These are phyloP conservation scores for Misopates orontium DNA, from an alignment of 257 asterid genomes.

Conservation along the genomic window DNA sequence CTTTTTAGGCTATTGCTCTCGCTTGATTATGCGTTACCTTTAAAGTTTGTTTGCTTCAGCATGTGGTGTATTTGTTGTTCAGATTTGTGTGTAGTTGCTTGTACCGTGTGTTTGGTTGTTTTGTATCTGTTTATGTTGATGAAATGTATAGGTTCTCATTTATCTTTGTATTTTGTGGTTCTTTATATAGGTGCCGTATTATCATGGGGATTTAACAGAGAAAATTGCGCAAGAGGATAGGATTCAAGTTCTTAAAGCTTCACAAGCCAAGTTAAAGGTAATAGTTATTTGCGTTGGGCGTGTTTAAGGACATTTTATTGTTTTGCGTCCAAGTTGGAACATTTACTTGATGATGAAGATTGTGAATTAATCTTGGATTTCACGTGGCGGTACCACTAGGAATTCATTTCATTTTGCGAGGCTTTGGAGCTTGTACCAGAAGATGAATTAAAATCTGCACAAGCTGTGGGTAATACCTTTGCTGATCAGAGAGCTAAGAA, in stretches of 20 bases:
- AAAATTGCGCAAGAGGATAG: conserved; percentile 67
- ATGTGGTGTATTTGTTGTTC: too few species aligned
- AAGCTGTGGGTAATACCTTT: conserved; percentile 39
- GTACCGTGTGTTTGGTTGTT: too few species aligned
- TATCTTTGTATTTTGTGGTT: not conserved
- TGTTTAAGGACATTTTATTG: not conserved
- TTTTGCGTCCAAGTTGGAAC: not conserved
- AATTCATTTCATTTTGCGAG: conserved; percentile 84
- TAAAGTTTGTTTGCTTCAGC: too few species aligned
- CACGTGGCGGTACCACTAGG: conserved; percentile 44
- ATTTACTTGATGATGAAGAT: conserved; percentile 11
- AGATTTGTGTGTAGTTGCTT: too few species aligned
- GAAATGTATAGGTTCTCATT: too few species aligned
- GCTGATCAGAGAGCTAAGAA: conserved; percentile 83
- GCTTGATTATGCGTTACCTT: too few species aligned
- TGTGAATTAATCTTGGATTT: conserved; percentile 21
- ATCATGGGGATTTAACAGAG: conserved; percentile 79
- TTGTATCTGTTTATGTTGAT: too few species aligned
- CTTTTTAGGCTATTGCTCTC: too few species aligned
- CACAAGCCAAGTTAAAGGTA: conserved; percentile 85
- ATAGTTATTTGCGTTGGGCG: conserved; percentile 14
- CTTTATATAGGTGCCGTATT: conserved; percentile 71
- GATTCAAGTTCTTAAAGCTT: conserved; percentile 64
- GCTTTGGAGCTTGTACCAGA: conserved; percentile 88
- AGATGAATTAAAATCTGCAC: conserved; percentile 64